These are phyloP conservation scores for Clarireedia hainanense DNA, from an alignment of 2,329 filamentous ascomycete genomes.

Conservation along the genomic window DNA sequence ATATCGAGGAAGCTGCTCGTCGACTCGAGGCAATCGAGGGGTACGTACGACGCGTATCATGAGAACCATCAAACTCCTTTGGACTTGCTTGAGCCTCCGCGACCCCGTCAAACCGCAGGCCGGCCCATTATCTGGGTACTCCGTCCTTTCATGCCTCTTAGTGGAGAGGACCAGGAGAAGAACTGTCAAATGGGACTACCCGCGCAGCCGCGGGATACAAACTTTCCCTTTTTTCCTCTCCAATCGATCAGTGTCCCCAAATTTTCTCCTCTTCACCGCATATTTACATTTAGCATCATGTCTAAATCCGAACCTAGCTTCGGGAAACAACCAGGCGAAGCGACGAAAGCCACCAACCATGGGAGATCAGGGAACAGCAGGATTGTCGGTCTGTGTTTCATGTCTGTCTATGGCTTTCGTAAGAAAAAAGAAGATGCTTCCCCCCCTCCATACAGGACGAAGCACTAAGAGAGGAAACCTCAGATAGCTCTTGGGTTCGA, in stretches of 20 bases:
- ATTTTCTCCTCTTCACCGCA: constrained; percentile 3
- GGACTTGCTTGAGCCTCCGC: too few species aligned
- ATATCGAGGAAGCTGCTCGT: neutral
- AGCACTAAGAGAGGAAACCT: too few species aligned
- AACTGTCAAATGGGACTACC: constrained; percentile 10
- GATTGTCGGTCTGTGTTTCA: constrained; percentile 1
- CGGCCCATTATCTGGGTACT: neutral
- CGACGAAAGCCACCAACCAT: neutral
- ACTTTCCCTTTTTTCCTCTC: neutral
- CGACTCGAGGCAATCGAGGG: neutral
- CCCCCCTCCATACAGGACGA: neutral
- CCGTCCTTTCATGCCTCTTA: neutral
- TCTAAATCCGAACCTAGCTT: neutral
- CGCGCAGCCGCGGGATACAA: constrained; percentile 4
- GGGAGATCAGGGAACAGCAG: neutral
- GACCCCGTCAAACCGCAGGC: too few species aligned
- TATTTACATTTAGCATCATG: neutral
- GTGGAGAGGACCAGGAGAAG: neutral
- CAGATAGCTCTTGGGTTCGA: too few species aligned
- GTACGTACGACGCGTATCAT: too few species aligned
- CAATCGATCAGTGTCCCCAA: neutral
- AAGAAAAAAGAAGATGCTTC: neutral
- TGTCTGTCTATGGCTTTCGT: neutral
- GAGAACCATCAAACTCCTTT: too few species aligned
- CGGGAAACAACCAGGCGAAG: neutral